phyloP scores from a whole-genome alignment of 2,329 filamentous ascomycete genomes.

The Cercospora sesami region DNA sequence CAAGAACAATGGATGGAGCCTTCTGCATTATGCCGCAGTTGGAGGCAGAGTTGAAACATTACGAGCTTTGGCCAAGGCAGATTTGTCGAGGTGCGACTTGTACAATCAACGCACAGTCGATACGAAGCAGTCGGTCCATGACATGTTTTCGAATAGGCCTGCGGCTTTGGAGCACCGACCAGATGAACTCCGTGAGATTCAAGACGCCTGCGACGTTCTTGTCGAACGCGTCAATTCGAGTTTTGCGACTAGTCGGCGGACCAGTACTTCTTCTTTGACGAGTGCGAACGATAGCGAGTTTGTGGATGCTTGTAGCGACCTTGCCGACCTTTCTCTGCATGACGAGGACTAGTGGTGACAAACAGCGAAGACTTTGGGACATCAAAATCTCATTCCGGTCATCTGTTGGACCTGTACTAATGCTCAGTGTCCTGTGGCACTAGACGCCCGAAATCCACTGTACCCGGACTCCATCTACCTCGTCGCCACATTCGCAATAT shows the following conservation, averaged over 20 bases:
- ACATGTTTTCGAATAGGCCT: background rate
- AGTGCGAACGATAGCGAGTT: background rate
- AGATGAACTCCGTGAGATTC: background rate
- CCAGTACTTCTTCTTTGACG: background rate
- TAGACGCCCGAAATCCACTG: background rate
- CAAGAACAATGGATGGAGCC: background rate
- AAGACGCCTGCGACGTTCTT: background rate
- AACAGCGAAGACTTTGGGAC: background rate
- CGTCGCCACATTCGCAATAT: slow-evolving; percentile 4
- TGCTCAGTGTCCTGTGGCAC: background rate
- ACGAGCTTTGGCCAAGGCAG: background rate
- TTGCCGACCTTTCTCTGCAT: background rate
- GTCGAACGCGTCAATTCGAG: background rate
- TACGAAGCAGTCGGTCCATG: background rate
- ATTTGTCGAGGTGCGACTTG: background rate
- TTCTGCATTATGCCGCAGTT: background rate
- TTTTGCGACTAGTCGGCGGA: background rate
- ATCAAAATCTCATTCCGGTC: background rate
- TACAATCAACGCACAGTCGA: background rate
- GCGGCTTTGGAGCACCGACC: background rate
- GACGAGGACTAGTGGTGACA: background rate
- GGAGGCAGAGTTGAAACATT: background rate
- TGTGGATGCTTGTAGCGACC: background rate
- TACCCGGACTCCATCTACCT: background rate
- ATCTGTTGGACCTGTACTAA: background rate